Conservation (phyloP, 2,329 filamentous ascomycete genomes). For the Acarospora socialis region DNA sequence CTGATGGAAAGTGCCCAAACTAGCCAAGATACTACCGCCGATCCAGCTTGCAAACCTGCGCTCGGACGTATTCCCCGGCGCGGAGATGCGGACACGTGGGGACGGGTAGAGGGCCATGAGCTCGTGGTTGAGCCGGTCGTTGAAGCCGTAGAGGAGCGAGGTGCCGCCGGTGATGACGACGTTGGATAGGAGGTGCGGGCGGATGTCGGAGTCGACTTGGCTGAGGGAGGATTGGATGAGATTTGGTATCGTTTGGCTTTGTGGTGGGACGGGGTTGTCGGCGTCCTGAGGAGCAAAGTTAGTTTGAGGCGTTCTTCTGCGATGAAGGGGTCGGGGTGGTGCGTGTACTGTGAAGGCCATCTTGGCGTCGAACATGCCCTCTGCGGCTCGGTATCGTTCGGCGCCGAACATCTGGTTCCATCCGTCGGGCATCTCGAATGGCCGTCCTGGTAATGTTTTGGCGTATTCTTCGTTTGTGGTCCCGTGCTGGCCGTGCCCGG, state of each 20-base stretch:
- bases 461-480: constrained; percentile 59
- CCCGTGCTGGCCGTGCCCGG: constrained; percentile 35
- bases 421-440: constrained; percentile 95
- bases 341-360: constrained; percentile 55
- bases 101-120: constrained; percentile 69
- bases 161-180: constrained; percentile 86
- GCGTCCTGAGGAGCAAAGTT: too few species aligned
- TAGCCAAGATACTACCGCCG: constrained; percentile 87
- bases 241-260: constrained; percentile 67
- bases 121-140: constrained; percentile 76
- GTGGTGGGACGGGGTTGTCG: constrained; percentile 42
- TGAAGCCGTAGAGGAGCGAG: constrained; percentile 79
- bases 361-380: constrained; percentile 81
- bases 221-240: constrained; percentile 65
- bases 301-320: constrained; percentile 18
- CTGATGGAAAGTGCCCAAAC: constrained; percentile 93
- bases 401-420: constrained; percentile 89
- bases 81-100: constrained; percentile 74
- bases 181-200: constrained; percentile 69
- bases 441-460: constrained; percentile 54
- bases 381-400: constrained; percentile 72
- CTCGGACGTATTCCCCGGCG: constrained; percentile 74
- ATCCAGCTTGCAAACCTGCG: constrained; percentile 90
- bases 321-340: constrained; percentile 29
- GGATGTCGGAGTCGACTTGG: constrained; percentile 76